Conservation (phyloP, 352 stramenopile species). For the Globisporangium sylvaticum region DNA sequence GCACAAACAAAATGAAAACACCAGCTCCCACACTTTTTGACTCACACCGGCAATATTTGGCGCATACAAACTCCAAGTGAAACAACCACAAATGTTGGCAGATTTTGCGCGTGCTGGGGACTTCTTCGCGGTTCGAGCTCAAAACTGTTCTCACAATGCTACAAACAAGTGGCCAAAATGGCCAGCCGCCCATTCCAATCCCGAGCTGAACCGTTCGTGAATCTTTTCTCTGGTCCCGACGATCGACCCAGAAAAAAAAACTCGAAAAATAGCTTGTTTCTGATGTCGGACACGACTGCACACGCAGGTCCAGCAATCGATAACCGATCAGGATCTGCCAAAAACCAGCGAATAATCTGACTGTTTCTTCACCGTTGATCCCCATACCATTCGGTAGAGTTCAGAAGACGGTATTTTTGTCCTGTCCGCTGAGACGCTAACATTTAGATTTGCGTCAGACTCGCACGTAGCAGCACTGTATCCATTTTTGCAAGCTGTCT, state of each 20-base stretch:
- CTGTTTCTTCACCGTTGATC: background rate
- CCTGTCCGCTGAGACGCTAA: too few relatives aligned
- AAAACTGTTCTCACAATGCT: background rate
- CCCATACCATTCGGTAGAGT: background rate
- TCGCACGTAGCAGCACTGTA: background rate
- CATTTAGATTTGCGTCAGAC: background rate
- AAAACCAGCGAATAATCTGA: background rate
- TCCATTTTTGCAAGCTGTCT: background rate
- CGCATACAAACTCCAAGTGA: constrained; percentile 1
- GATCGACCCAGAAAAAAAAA: constrained; percentile 4
- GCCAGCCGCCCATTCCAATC: background rate
- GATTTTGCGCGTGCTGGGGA: background rate
- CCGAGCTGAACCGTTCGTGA: background rate
- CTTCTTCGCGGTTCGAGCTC: background rate
- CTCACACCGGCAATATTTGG: background rate
- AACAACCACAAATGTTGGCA: background rate
- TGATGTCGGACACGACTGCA: background rate
- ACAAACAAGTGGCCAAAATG: background rate
- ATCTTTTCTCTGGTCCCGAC: background rate
- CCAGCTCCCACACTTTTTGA: background rate
- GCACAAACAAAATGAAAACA: background rate
- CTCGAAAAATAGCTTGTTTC: background rate
- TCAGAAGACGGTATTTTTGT: background rate
- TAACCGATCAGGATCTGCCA: constrained; percentile 1
- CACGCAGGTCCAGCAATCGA: background rate